A percentile compares a stretch with the other conserved stretches of the same genome.
Evolutionary conservation across 495 filamentous ascomycete genomes (phyloP).

Genomic region (Pyrenula aspistea): DNA sequence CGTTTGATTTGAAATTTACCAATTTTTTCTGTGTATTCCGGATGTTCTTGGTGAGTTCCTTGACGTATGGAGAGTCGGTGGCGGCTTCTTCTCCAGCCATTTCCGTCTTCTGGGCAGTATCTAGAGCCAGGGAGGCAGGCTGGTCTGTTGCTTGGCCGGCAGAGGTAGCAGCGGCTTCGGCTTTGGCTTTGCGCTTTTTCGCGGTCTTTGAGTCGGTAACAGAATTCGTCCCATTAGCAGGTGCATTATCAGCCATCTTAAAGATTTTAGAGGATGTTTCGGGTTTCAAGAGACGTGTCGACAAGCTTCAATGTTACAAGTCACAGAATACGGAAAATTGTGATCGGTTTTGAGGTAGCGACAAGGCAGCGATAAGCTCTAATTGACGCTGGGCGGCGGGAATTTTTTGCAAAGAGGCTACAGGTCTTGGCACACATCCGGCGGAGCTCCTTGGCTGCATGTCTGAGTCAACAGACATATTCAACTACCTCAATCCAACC

Average conservation of each 20-base stretch:
- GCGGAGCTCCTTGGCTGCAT: too few relatives aligned
- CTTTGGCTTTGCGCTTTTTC: constrained; percentile 30
- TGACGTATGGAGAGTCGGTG: constrained; percentile 63
- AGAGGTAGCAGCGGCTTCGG: constrained; percentile 9
- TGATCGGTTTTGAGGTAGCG: too few relatives aligned
- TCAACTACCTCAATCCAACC: too few relatives aligned
- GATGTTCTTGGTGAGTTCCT: constrained; percentile 76
- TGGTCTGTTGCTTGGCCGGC: constrained; percentile 5
- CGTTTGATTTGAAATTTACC: constrained; percentile 38
- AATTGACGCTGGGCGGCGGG: too few relatives aligned
- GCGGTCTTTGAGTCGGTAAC: constrained; percentile 23
- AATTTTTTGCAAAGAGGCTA: too few relatives aligned
- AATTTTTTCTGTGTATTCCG: constrained; percentile 83
- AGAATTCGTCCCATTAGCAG: neutral
- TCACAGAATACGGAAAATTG: too few relatives aligned
- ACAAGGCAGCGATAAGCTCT: too few relatives aligned
- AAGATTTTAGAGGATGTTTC: neutral
- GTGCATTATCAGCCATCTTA: neutral
- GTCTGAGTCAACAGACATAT: too few relatives aligned
- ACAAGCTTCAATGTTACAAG: too few relatives aligned
- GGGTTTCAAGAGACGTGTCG: neutral
- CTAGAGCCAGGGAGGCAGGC: constrained; percentile 11
- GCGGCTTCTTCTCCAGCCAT: constrained; percentile 31
- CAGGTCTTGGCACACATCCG: too few relatives aligned
- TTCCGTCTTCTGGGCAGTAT: constrained; percentile 22